Conservation (phyloP, 1,139 yeast genomes). For the Meyerozyma athensensis region DNA sequence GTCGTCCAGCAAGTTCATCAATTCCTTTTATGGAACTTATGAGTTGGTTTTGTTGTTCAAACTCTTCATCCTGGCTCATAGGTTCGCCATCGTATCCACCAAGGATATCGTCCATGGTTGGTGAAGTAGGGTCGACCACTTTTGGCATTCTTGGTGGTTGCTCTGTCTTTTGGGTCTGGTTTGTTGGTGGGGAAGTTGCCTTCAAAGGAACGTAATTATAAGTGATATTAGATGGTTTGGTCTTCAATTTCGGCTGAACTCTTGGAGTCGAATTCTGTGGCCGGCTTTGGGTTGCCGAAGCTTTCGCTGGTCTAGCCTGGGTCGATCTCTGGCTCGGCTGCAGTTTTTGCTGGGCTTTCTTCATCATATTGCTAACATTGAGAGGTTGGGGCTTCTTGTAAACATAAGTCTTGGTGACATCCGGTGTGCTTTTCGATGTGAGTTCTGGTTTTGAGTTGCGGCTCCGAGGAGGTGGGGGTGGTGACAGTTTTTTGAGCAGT, state of each 20-base stretch:
- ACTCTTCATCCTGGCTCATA: slow-evolving; percentile 40
- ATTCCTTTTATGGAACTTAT: slow-evolving; percentile 37
- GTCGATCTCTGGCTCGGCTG: slow-evolving; percentile 7
- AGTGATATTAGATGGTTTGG: slow-evolving; percentile 19
- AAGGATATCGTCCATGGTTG: slow-evolving; percentile 27
- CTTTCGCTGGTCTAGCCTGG: no score
- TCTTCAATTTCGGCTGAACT: slow-evolving; percentile 8
- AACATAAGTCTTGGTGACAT: slow-evolving; percentile 20
- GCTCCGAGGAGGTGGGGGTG: slow-evolving; percentile 16
- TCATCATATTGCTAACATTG: slow-evolving; percentile 33
- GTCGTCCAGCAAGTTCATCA: slow-evolving; percentile 42
- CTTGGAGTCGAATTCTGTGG: slow-evolving; percentile 7
- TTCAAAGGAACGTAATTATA: slow-evolving; percentile 23
- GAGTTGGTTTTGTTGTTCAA: slow-evolving; percentile 52
- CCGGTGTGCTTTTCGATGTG: slow-evolving; percentile 9
- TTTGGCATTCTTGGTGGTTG: slow-evolving; percentile 8
- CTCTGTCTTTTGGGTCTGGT: slow-evolving; percentile 5
- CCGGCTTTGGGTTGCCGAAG: slow-evolving; percentile 7
- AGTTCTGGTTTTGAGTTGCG: slow-evolving; percentile 5
- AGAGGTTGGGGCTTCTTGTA: slow-evolving; percentile 42
- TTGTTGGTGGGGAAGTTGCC: slow-evolving; percentile 6
- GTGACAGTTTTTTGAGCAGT: slow-evolving; percentile 16
- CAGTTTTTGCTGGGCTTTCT: slow-evolving; percentile 12
- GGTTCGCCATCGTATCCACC: slow-evolving; percentile 18
- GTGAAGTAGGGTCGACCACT: slow-evolving; percentile 11